A percentile compares a stretch with the other conserved stretches of the same genome.
phyloP scores from a whole-genome alignment of 805 yeast species.

The Myxozyma monticola region DNA sequence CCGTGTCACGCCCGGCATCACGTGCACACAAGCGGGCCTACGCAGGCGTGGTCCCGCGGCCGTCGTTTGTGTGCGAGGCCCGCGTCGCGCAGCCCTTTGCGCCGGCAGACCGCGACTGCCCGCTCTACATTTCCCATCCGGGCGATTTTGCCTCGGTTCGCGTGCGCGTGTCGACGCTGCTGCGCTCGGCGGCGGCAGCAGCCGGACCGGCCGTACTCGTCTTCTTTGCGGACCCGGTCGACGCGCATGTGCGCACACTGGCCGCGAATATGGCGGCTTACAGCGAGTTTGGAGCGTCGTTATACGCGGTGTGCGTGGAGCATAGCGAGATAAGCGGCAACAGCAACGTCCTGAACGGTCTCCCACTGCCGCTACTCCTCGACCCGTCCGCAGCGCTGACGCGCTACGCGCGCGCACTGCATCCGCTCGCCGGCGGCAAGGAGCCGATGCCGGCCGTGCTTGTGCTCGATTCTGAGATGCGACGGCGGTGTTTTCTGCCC shows the following conservation, averaged over 20 bases:
- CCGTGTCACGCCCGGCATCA: conserved; percentile 4
- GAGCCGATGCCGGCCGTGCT: conserved; percentile 23
- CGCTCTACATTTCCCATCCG: conserved; percentile 4
- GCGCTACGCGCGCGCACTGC: conserved; percentile 24
- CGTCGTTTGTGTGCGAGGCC: conserved; percentile 5
- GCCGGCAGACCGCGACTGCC: neutral
- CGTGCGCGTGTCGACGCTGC: neutral
- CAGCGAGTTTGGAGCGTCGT: too few relatives aligned
- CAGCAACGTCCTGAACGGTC: too few relatives aligned
- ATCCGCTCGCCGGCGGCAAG: conserved; percentile 30
- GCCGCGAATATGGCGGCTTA: too few relatives aligned
- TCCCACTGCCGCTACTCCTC: conserved; percentile 19
- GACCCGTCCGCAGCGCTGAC: conserved; percentile 24
- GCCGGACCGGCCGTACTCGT: conserved; percentile 6
- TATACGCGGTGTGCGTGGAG: too few relatives aligned
- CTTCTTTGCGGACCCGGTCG: conserved; percentile 1
- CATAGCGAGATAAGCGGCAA: too few relatives aligned
- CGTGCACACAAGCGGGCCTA: too few relatives aligned
- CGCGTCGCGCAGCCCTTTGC: neutral
- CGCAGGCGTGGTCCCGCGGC: conserved; percentile 3
- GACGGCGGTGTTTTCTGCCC: conserved; percentile 21
- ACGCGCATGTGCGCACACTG: conserved; percentile 7
- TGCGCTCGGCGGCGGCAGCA: conserved; percentile 1
- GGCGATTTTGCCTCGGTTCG: conserved; percentile 2
- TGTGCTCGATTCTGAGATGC: conserved; percentile 16